A percentile compares a stretch with the other conserved stretches of the same genome.
Conservation (phyloP, 192 early-diverging fungal species). For the Linderina pennispora region DNA sequence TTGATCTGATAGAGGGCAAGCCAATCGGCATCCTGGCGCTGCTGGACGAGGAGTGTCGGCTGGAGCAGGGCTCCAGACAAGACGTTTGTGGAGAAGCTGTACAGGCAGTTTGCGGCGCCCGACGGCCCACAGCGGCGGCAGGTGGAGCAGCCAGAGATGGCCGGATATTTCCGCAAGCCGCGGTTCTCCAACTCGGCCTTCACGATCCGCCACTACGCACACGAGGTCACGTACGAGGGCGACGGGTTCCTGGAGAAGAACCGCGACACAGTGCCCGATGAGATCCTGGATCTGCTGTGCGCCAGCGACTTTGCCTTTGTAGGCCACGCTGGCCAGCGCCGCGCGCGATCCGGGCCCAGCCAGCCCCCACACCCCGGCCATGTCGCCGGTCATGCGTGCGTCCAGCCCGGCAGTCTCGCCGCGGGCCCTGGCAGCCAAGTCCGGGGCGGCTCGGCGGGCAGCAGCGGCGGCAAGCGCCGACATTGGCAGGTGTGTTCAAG, state of each 20-base stretch:
- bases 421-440: too few relatives aligned
- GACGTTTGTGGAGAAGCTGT: constrained; percentile 45
- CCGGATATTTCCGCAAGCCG: constrained; percentile 79
- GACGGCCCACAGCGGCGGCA: not conserved
- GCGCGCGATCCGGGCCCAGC: constrained; percentile 3
- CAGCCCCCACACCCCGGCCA: not conserved
- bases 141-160: not conserved
- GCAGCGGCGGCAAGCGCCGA: constrained; percentile 38
- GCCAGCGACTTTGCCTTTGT: constrained; percentile 37
- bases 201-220: constrained; percentile 91
- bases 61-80: constrained; percentile 45
- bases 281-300: constrained; percentile 49
- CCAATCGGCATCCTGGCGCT: constrained; percentile 83
- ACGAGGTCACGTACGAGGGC: constrained; percentile 91
- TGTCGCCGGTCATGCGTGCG: constrained; percentile 9
- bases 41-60: constrained; percentile 73
- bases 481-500: constrained; percentile 44
- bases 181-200: constrained; percentile 87
- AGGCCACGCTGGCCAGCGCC: constrained; percentile 11
- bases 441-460: constrained; percentile 2
- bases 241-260: constrained; percentile 98
- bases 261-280: constrained; percentile 94
- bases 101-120: constrained; percentile 22
- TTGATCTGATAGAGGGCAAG: constrained; percentile 96
- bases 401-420: constrained; percentile 7